Conservation (phyloP, 176 grass and related monocot species). For the Oryza glaberrima region DNA sequence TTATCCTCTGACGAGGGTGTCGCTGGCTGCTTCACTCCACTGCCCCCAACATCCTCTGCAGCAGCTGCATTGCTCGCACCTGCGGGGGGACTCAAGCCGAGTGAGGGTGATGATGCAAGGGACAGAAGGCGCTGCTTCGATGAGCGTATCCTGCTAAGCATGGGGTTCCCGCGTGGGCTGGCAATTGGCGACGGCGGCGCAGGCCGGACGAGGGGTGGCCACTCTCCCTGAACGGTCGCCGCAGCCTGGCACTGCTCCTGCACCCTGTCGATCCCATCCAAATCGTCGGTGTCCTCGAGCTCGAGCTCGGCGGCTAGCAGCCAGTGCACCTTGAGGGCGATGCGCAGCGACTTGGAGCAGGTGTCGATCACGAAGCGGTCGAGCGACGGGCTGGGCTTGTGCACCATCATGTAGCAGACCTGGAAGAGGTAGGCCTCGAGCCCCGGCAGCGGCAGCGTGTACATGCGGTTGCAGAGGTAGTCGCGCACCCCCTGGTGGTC, state of each 20-base stretch:
- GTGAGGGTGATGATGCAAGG: constrained; percentile 64
- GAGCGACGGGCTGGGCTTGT: constrained; percentile 95
- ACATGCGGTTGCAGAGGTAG: constrained; percentile 99
- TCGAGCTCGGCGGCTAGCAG: constrained; percentile 87
- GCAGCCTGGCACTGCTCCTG: constrained; percentile 95
- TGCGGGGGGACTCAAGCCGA: constrained; percentile 47
- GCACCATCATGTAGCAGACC: constrained; percentile 97
- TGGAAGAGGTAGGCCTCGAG: constrained; percentile 98
- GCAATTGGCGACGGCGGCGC: constrained; percentile 52
- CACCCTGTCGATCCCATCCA: constrained; percentile 70
- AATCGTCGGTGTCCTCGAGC: constrained; percentile 78
- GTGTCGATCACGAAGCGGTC: constrained; percentile 95
- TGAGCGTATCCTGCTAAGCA: constrained; percentile 86
- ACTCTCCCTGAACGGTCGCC: constrained; percentile 77
- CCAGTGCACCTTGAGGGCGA: constrained; percentile 99
- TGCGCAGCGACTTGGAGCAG: constrained; percentile 85
- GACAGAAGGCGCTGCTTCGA: constrained; percentile 89
- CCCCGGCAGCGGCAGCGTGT: constrained; percentile 83
- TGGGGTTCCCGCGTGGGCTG: constrained; percentile 73
- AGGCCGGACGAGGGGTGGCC: constrained; percentile 59
- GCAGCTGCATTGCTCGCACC: constrained; percentile 44
- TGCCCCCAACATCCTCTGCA: constrained; percentile 37
- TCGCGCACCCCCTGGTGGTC: constrained; percentile 90
- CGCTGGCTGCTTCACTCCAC: constrained; percentile 54
- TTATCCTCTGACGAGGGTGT: constrained; percentile 74